Percentiles rank a stretch among this genome's conserved stretches.
Conservation (phyloP, 805 yeast species). For the Saturnispora quitensis region DNA sequence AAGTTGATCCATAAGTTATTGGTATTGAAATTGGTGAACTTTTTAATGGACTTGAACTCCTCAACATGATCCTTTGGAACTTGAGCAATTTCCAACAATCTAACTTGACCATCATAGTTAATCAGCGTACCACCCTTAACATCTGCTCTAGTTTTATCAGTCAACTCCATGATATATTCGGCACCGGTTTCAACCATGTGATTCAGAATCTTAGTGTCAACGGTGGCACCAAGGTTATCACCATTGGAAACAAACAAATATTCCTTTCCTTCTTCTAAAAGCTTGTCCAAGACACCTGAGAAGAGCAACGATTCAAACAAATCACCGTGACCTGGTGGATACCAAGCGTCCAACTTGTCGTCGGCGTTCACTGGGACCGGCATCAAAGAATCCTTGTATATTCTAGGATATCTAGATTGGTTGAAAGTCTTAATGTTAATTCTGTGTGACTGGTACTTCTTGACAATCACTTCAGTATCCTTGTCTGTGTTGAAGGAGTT, state of each 20-base stretch:
- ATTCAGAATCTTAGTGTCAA: conserved; percentile 78
- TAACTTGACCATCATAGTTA: conserved; percentile 89
- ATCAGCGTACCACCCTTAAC: conserved; percentile 99
- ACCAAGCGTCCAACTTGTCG: conserved; percentile 83
- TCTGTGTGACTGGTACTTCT: conserved; percentile 94
- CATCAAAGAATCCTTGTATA: conserved; percentile 86
- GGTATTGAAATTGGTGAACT: conserved; percentile 96
- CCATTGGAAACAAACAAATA: conserved; percentile 93
- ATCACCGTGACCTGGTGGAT: conserved; percentile 99
- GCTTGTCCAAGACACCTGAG: conserved; percentile 85
- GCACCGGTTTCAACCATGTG: conserved; percentile 89
- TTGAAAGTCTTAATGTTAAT: conserved; percentile 91
- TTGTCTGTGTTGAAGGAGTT: conserved; percentile 96
- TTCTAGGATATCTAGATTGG: conserved; percentile 97
- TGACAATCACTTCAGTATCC: conserved; percentile 90
- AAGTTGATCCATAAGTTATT: conserved; percentile 96
- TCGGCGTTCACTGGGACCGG: conserved; percentile 80
- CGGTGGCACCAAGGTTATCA: conserved; percentile 98
- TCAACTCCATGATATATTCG: conserved; percentile 96
- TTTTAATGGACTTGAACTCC: conserved; percentile 95
- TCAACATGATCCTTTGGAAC: conserved; percentile 98
- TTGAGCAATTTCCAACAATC: conserved; percentile 94
- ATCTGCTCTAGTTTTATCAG: conserved; percentile 98
- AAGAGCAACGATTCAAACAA: conserved; percentile 81
- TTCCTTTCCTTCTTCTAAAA: conserved; percentile 90